These are phyloP conservation scores for Aureobasidium melanogenum DNA, from an alignment of 2,329 filamentous ascomycete genomes.

Conservation along the genomic window DNA sequence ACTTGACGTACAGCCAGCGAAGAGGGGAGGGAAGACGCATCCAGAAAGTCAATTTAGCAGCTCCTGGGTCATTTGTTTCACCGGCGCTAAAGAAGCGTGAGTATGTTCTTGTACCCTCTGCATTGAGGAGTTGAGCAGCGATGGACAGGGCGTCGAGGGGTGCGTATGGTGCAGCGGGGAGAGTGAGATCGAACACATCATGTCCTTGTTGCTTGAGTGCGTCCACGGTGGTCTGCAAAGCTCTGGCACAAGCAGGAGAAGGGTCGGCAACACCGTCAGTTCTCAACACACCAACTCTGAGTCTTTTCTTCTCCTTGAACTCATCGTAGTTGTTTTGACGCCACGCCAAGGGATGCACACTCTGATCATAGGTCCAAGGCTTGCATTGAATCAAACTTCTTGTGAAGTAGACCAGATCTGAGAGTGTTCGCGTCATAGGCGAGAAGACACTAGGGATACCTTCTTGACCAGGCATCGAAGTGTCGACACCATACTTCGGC, in stretches of 20 bases:
- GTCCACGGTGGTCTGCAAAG: slow-evolving; percentile 59
- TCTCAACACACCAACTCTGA: slow-evolving; percentile 68
- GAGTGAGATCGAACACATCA: slow-evolving; percentile 56
- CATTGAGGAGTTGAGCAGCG: slow-evolving; percentile 71
- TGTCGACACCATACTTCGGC: slow-evolving; percentile 75
- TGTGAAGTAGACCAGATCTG: slow-evolving; percentile 78
- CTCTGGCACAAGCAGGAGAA: slow-evolving; percentile 72
- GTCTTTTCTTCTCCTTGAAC: slow-evolving; percentile 50
- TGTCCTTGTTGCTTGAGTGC: slow-evolving; percentile 67
- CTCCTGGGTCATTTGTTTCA: slow-evolving; percentile 73
- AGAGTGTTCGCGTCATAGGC: slow-evolving; percentile 80
- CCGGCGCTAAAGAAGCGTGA: slow-evolving; percentile 65
- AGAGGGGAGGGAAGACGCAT: slow-evolving; percentile 64
- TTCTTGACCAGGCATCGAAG: slow-evolving; percentile 88
- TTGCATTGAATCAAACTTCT: slow-evolving; percentile 67
- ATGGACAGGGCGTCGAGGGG: slow-evolving; percentile 69
- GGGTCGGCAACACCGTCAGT: slow-evolving; percentile 71
- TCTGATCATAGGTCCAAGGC: slow-evolving; percentile 83
- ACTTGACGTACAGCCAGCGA: slow-evolving; percentile 81
- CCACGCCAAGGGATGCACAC: slow-evolving; percentile 80
- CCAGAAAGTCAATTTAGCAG: slow-evolving; percentile 63
- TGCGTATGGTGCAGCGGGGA: slow-evolving; percentile 50
- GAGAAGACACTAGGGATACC: slow-evolving; percentile 83
- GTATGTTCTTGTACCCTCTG: slow-evolving; percentile 76
- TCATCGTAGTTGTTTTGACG: slow-evolving; percentile 54